Evolutionary conservation across 352 stramenopile species (phyloP).

Genomic region (Globisporangium megalacanthum): DNA sequence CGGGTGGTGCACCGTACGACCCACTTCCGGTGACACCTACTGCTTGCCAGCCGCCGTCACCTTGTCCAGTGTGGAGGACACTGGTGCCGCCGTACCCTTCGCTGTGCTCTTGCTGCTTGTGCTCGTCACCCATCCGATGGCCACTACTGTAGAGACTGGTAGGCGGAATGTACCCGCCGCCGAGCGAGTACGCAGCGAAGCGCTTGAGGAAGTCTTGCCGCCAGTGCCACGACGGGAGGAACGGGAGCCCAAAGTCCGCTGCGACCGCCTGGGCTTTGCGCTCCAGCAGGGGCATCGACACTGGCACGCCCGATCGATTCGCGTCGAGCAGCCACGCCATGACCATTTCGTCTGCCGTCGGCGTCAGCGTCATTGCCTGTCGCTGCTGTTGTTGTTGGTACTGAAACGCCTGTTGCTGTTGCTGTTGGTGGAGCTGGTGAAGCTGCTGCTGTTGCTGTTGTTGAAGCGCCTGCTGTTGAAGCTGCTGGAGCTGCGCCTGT

Average conservation of each 20-base stretch:
- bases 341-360: constrained; percentile 9
- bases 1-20: constrained; percentile 7
- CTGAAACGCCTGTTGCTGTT: constrained; percentile 5
- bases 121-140: too few relatives aligned
- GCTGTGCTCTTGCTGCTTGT: constrained; percentile 7
- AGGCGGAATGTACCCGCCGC: constrained; percentile 1
- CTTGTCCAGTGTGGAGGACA: background rate
- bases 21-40: constrained; percentile 1
- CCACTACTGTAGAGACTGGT: background rate
- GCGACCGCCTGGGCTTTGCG: constrained; percentile 10
- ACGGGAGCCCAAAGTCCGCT: constrained; percentile 9
- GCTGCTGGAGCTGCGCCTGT: background rate
- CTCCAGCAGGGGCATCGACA: constrained; percentile 13
- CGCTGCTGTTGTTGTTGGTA: background rate
- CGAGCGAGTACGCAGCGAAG: constrained; percentile 11
- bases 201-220: constrained; percentile 15
- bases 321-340: constrained; percentile 15
- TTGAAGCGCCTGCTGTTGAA: constrained; percentile 2
- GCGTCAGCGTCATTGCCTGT: background rate
- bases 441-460: constrained; percentile 3
- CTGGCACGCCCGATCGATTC: constrained; percentile 4
- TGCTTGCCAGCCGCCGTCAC: constrained; percentile 1
- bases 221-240: constrained; percentile 14
- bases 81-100: background rate
- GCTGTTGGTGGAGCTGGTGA: background rate